Base-by-base conservation (phyloP, 2,329 filamentous ascomycete species). In the Incumbomyces delicatus region DNA sequence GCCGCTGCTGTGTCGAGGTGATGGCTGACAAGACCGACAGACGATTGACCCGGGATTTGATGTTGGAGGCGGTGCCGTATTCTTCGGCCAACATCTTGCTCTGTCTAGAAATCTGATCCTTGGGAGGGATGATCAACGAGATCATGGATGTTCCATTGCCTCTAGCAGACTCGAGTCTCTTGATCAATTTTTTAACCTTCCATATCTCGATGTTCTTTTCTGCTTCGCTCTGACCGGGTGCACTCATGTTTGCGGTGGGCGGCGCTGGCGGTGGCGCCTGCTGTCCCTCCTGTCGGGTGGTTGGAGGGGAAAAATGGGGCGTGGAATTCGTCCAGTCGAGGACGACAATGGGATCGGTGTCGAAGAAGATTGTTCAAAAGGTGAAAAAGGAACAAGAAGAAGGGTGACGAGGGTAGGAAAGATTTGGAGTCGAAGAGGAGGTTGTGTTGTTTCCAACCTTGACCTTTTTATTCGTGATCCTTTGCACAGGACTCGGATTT, bases 21-120 rank as follows among this genome's bases (percentile, higher is more conserved):
- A 98, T 98, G 67, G 92, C 92, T 32, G 90, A 96, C 59, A 98
- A 76, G 58, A 98, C 92, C 44, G 92, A 98, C 65, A 96, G 86
- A 69, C 92, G 83, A 72, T 98, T 98, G 74, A 98, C 92, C 65
- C 92, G 89, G 50, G 92, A 98, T 72, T 98, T 98, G 76, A 98
- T 98, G 73, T 98, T 98, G 61, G 89, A 95, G 51, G 92, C 94
- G 50, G 92, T 98, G 65, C 92, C 92, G 66, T 92, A 95, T 86
- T 95, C 89, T 95, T 98, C 92, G 75, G 94, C 94, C 83, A 98
- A 85, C 92, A 98, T 98, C 79, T 96, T 96, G 51, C 92, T 87
- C 46, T 87, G 85, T 63, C 89, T 84, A 38, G 92, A 96, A 55
- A 98, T 80, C 73, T 98, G 92, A 69, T 95, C 89, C 80, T 98